phyloP scores from a whole-genome alignment of 306 rosid species.

The Comarum palustre region DNA sequence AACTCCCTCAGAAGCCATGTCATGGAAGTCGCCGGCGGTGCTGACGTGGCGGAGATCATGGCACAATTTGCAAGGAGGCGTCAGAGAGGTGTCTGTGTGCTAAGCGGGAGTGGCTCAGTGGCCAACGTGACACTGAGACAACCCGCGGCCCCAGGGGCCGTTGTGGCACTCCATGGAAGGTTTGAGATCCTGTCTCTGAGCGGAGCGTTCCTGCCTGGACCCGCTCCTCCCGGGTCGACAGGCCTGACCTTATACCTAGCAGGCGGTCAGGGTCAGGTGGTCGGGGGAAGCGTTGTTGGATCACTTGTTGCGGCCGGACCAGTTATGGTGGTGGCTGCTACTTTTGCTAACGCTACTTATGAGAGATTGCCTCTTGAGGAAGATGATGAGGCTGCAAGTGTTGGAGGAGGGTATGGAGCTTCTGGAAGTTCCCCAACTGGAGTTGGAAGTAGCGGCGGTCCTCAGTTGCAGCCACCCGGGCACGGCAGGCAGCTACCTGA shows the following conservation, averaged over 20 bases:
- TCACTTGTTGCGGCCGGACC: conserved; percentile 87
- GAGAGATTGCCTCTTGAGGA: conserved; percentile 92
- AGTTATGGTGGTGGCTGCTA: conserved; percentile 86
- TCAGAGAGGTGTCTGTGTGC: conserved; percentile 90
- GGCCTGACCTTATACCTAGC: conserved; percentile 83
- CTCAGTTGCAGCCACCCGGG: conserved; percentile 37
- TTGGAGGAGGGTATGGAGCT: conserved; percentile 32
- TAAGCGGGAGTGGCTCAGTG: conserved; percentile 85
- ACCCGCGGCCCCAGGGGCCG: conserved; percentile 75
- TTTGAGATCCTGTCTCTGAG: conserved; percentile 81
- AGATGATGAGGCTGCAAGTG: conserved; percentile 55
- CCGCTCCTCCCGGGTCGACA: conserved; percentile 78
- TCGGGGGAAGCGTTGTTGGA: conserved; percentile 92
- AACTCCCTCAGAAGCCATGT: conserved; percentile 87
- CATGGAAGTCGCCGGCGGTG: conserved; percentile 81
- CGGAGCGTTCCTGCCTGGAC: conserved; percentile 85
- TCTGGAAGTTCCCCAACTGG: conserved; percentile 46
- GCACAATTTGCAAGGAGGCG: conserved; percentile 82
- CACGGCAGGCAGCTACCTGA: conserved; percentile 42
- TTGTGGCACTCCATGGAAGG: conserved; percentile 84
- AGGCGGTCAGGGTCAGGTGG: conserved; percentile 85
- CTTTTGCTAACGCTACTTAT: conserved; percentile 88
- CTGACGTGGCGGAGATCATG: conserved; percentile 79
- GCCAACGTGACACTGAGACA: conserved; percentile 85
- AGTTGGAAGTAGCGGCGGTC: conserved; percentile 35